Evolutionary conservation across 495 filamentous ascomycete species (phyloP), one percentile per base, ranked within the genome.

Genomic region (Ramalina intermedia): DNA sequence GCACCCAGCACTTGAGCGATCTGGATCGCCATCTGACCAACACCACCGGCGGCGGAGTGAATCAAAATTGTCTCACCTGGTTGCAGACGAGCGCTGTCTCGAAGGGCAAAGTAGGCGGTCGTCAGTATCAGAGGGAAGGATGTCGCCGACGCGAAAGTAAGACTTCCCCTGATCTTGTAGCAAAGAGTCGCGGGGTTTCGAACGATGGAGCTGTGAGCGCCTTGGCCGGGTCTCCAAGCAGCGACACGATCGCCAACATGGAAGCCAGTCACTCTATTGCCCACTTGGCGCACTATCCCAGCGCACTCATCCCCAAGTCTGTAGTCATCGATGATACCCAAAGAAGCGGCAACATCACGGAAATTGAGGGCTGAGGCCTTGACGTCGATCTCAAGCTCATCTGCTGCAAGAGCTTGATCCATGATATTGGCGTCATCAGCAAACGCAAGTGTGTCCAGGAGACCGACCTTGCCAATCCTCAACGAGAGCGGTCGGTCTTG

Each of bases 21-120:
- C 41, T 50, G 21, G 16, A 51, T 44, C 16, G 52, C 52, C 48
- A 54, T 55, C 2, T 38, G 23, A 20, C 55, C 56, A 11, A 69
- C 58, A 37, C 63, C 66, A 2, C 67, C 65, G 14, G 66, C 51
- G 7, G 67, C 68, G 0, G 62, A 64, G 23, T 71, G 67, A 26
- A 71, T 69, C 8, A 70, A 54, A 3, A 69, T 60, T 26, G 55
- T 60, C 47, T 75, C 57, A 37, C 62, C 67, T 18, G 48, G 43
- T 43, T 50, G 35, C 5, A 72, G 53, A 1, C 56, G 49, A 0
- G 59, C 67, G 4, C 62, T 17, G 26, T 69, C 37, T 14, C 60
- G 18, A 2, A 77, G 43, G 0, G 58, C 49, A 41, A 66, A 63
- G 4, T 67, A 49, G 0, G 64, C 56, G 1, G 68, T 72, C n/a